Conservation (phyloP, 2,329 filamentous ascomycete genomes). For the Penicillium sp. region DNA sequence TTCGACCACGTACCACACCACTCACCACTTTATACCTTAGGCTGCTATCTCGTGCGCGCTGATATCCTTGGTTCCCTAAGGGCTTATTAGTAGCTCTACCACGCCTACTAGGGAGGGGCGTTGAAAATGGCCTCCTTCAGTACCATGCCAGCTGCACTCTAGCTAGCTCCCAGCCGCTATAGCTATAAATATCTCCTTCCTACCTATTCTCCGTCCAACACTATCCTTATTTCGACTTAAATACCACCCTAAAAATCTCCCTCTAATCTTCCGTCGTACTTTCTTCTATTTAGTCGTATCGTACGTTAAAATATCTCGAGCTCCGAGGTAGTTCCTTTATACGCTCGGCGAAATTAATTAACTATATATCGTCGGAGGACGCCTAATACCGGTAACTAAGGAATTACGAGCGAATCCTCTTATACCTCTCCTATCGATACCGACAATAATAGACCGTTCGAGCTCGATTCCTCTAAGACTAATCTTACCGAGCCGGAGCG, state of each 20-base stretch:
- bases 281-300: not conserved
- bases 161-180: not conserved
- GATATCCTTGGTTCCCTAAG: too few species aligned
- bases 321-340: not conserved
- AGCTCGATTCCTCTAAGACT: too few species aligned
- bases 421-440: too few species aligned
- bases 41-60: not conserved
- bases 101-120: not conserved
- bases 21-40: conserved; percentile 5
- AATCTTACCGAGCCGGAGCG: too few species aligned
- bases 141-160: not conserved
- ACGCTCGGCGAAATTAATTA: too few species aligned
- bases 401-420: too few species aligned
- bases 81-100: not conserved
- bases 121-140: not conserved
- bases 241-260: not conserved
- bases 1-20: too few species aligned
- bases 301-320: not conserved
- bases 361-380: too few species aligned
- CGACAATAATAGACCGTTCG: too few species aligned
- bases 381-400: too few species aligned
- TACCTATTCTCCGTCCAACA: not conserved
- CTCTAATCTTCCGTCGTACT: not conserved
- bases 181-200: not conserved
- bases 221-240: not conserved